Evolutionary conservation across 1,139 yeast genomes (phyloP).

Genomic region (Taphrina flavorubra): DNA sequence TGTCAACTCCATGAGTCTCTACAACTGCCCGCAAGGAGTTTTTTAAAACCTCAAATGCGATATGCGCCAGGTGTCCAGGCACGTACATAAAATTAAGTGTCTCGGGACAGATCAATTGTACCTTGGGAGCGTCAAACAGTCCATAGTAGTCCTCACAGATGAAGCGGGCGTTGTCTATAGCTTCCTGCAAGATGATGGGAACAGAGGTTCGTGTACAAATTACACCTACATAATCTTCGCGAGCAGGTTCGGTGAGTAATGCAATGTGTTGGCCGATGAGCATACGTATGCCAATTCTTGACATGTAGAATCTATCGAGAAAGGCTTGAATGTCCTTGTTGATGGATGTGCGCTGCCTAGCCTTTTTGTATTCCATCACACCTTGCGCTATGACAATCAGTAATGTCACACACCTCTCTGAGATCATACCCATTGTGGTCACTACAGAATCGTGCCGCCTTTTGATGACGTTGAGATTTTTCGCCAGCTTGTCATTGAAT

Average conservation of each 20-base stretch:
- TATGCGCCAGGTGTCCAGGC: slow-evolving; percentile 86
- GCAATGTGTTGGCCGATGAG: slow-evolving; percentile 88
- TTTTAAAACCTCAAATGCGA: slow-evolving; percentile 83
- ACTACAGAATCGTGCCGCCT: slow-evolving; percentile 91
- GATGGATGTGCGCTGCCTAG: slow-evolving; percentile 48
- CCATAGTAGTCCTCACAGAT: slow-evolving; percentile 90
- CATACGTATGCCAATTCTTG: slow-evolving; percentile 87
- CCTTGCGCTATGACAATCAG: slow-evolving; percentile 66
- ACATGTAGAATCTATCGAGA: slow-evolving; percentile 82
- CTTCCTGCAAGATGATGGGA: slow-evolving; percentile 78
- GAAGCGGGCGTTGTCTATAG: slow-evolving; percentile 83
- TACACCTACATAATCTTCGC: slow-evolving; percentile 76
- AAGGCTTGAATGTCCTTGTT: slow-evolving; percentile 74
- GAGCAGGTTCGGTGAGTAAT: slow-evolving; percentile 67
- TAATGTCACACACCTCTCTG: too few relatives aligned
- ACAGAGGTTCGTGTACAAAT: slow-evolving; percentile 82
- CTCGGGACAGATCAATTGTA: slow-evolving; percentile 72
- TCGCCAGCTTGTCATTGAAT: slow-evolving; percentile 71
- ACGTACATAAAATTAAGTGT: slow-evolving; percentile 82
- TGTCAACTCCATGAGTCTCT: slow-evolving; percentile 64
- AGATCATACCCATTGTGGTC: slow-evolving; percentile 62
- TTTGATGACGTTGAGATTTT: slow-evolving; percentile 72
- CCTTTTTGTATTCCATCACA: slow-evolving; percentile 80
- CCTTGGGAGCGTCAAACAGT: slow-evolving; percentile 78
- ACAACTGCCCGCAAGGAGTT: slow-evolving; percentile 85